These are phyloP conservation scores for Peronospora farinosa DNA, from an alignment of 352 stramenopile genomes.

Conservation along the genomic window DNA sequence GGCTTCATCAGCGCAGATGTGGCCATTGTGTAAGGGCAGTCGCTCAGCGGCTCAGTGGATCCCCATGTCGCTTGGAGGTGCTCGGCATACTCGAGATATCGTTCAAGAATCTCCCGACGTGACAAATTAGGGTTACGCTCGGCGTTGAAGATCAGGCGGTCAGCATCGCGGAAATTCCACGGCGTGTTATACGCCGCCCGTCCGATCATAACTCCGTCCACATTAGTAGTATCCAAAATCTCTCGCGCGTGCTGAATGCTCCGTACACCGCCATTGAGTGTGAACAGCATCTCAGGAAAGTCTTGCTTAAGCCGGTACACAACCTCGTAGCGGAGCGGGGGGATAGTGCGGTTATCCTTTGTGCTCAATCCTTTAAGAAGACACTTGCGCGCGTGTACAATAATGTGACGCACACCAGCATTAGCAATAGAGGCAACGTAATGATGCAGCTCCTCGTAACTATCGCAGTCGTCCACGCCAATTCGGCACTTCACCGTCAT, in stretches of 20 bases:
- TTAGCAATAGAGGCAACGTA: slow-evolving; percentile 91
- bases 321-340: slow-evolving; percentile 93
- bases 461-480: slow-evolving; percentile 92
- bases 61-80: slow-evolving; percentile 72
- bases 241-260: slow-evolving; percentile 88
- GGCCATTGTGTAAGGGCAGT: slow-evolving; percentile 64
- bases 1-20: slow-evolving; percentile 78
- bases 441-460: slow-evolving; percentile 86
- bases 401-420: slow-evolving; percentile 92
- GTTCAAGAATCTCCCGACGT: slow-evolving; percentile 74
- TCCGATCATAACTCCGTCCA: slow-evolving; percentile 89
- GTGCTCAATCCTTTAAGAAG: slow-evolving; percentile 93
- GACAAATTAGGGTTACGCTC: slow-evolving; percentile 73
- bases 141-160: slow-evolving; percentile 75
- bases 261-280: slow-evolving; percentile 95
- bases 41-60: slow-evolving; percentile 32
- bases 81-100: slow-evolving; percentile 85
- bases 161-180: slow-evolving; percentile 84
- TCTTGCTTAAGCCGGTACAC: slow-evolving; percentile 92
- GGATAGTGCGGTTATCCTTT: slow-evolving; percentile 96
- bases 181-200: slow-evolving; percentile 84
- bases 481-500: slow-evolving; percentile 99
- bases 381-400: slow-evolving; percentile 97
- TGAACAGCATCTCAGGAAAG: slow-evolving; percentile 94
- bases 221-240: slow-evolving; percentile 69